Conservation (phyloP, 164 flowering plant genomes). For the Protea cynaroides region DNA sequence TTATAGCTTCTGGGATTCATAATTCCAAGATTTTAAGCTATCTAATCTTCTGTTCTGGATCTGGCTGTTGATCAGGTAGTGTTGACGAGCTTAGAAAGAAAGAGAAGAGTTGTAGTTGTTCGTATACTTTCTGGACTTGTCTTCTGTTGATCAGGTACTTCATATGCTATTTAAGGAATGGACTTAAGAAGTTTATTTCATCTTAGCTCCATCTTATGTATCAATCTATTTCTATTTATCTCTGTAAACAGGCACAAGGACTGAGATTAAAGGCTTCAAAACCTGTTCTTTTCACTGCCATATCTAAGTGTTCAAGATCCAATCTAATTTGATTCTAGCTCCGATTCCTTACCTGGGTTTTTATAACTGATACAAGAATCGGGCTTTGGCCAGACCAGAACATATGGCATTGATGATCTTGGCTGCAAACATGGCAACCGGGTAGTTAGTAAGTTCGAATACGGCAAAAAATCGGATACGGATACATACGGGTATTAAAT, state of each 20-base stretch:
- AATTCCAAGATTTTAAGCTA: too few species aligned
- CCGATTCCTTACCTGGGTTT: slow-evolving; percentile 12
- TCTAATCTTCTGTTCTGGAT: background rate
- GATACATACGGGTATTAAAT: too few species aligned
- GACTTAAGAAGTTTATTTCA: background rate
- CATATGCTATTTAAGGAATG: too few species aligned
- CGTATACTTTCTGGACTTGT: background rate
- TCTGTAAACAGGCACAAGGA: slow-evolving; percentile 13
- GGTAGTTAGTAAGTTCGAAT: too few species aligned
- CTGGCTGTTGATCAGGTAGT: slow-evolving; percentile 21
- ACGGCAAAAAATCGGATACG: too few species aligned
- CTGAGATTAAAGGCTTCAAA: background rate
- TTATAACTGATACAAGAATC: slow-evolving; percentile 7
- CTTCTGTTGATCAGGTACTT: slow-evolving; percentile 14
- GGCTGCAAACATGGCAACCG: slow-evolving; percentile 54
- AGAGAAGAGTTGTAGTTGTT: background rate
- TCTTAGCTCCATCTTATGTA: background rate
- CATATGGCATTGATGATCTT: slow-evolving; percentile 7
- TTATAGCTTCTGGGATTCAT: background rate
- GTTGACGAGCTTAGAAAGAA: slow-evolving; percentile 3
- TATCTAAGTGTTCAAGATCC: slow-evolving; percentile 4
- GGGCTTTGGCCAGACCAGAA: slow-evolving; percentile 5
- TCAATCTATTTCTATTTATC: slow-evolving; percentile 5
- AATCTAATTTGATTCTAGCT: slow-evolving; percentile 7
- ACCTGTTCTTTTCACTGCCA: background rate